Conservation (phyloP, 176 grass and related monocot genomes). For the Carex pumila region DNA sequence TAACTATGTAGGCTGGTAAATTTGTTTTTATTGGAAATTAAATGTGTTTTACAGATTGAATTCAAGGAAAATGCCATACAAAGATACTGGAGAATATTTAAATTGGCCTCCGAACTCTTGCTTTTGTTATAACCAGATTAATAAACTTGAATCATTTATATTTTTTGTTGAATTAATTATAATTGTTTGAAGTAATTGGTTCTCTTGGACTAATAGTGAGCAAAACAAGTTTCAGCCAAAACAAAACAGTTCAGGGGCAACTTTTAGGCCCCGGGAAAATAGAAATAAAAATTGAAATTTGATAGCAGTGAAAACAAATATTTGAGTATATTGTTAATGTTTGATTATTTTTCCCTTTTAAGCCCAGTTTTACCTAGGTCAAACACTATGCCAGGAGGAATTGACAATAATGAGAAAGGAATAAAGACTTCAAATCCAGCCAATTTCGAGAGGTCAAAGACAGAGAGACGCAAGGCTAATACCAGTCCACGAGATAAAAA, state of each 20-base stretch:
- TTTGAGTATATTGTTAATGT: constrained; percentile 4
- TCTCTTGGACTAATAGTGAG: background rate
- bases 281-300: background rate
- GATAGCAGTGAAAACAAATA: background rate
- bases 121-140: too few species aligned
- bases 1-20: background rate
- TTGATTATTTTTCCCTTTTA: constrained; percentile 6
- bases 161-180: background rate
- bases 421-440: constrained; percentile 28
- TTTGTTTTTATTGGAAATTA: background rate
- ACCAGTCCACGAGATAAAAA: constrained; percentile 11
- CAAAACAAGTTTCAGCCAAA: background rate
- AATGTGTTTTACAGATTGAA: background rate
- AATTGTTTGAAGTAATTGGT: background rate
- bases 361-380: constrained; percentile 28
- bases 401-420: constrained; percentile 33
- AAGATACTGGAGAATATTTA: too few species aligned
- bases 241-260: background rate
- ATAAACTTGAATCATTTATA: background rate
- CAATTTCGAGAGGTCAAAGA: constrained; percentile 37
- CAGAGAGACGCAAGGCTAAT: constrained; percentile 32
- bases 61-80: background rate
- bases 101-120: too few species aligned
- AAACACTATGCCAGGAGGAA: constrained; percentile 41
- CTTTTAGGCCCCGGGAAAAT: background rate